Base-by-base conservation (phyloP, 805 yeast genomes). In the Saccharomycopsis olivae region DNA sequence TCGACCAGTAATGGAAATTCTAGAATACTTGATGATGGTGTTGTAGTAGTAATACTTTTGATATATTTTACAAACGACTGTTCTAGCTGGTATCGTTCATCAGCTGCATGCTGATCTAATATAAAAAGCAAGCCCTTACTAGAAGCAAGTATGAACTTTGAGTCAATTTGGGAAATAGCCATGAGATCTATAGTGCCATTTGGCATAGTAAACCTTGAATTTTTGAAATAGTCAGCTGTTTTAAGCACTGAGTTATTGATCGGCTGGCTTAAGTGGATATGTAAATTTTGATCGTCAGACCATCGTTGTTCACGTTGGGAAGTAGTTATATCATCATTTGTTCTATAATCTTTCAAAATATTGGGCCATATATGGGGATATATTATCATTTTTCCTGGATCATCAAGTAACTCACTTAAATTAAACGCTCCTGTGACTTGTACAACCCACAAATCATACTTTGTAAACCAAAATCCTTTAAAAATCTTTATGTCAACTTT, bases 51-150 rank as follows among this genome's bases (percentile, higher is more conserved):
- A 35, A 28, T 18, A 72, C 75, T 4, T 51, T 10, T 8, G 10
- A 23, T 23, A 10, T 23, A 61, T 2, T 62, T 63, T 25, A 53
- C 47, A n/a, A 73, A 57, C 10, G 68, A 50, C 1, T 44, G 37
- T 49, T 86, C 95, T 2, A 80, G 68, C 34, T 64, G 62, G 0
- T 82, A 63, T 40, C 95, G 57, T 53, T 86, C 95, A 57, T 82
- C 94, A 39, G 79, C 73, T 0, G 95, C 95, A 61, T 86, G 95
- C 51, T 85, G 95, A 53, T 86, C 95, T 4, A 81, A 50, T 1
- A 73, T 57, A 16, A 72, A 54, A 13, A 73, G 49, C 0, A 51
- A 33, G 5, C 46, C 44, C 1, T 37, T 14, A 8, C 19, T 30
- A 3, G 20, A 21, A 18, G 55, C 61, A 3, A 85, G 58, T 6